Evolutionary conservation across 768 basidiomycete species (phyloP), one percentile per base, ranked within the genome.

Genomic region (Phanerochaete carnosa): DNA sequence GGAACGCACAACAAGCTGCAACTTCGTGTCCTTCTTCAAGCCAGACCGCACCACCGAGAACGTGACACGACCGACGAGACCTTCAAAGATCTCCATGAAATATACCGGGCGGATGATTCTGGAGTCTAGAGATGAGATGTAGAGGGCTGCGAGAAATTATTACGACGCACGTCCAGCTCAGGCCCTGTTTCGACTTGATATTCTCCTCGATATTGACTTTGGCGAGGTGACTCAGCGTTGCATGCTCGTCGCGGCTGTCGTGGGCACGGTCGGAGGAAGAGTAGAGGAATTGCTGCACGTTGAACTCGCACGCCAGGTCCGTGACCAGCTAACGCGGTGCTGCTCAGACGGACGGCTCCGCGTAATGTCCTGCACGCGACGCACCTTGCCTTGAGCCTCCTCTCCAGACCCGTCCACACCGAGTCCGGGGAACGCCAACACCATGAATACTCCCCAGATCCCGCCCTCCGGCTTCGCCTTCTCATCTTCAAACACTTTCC

Each of bases 41-140:
- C 77, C 77, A 23, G 54, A 62, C 30, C 67, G 72, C 11, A 79
- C 52, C 1, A 77, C 74, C 29, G 69, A 71, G 3, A 67, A 69
- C 1, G 77, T 71, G 30, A 79, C 66, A 2, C 70, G 64, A 4
- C 78, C 78, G 23, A 78, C 70, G 2, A 65, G 68, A 3, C 75
- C 73, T 5, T 76, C 72, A 39, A 75, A 78, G 57, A 78, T 78
- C 51, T 79, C 78, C 76, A 79, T 75, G 64, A 80, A 80, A 57
- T 78, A 76, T 11, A 69, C 73, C 3, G 77, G 77, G 3, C 76
- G 76, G 28, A 79, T 47, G 51, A 79, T 74, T 22, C 76, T 78
- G 57, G 47, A 4, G 35, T 55, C 22, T 16, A n/a, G n/a, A n/a
- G n/a, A n/a, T n/a, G n/a, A n/a, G n/a, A n/a, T 39, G 37, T 19